Evolutionary conservation across 2,329 filamentous ascomycete species (phyloP), one percentile per base, ranked within the genome.

Genomic region (Chaetomium sp.): DNA sequence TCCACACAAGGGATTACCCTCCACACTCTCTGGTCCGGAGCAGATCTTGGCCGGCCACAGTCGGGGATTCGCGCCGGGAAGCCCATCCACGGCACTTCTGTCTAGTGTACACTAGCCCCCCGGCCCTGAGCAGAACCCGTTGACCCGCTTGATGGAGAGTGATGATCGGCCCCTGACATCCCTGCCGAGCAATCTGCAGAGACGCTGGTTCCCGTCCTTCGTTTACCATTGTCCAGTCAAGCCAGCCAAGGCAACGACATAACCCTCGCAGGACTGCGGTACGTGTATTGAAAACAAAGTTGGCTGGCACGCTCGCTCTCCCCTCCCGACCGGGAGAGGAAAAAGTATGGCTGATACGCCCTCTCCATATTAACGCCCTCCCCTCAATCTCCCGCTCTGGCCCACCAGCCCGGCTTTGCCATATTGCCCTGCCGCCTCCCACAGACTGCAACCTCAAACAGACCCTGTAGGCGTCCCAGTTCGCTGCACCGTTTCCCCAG

Each of bases 391-490:
- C 62, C 47, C 58, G 60, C 59, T 58, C 58, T 63, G 62, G 59
- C 59, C 62, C 61, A 63, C 61, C 57, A 62, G 54, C 64, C 62
- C 59, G 64, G 64, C 62, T 67, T 61, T 67, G 53, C 64, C 62
- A 66, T 61, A 65, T 65, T 67, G 58, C 58, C 56, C 45, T 63
- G 58, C 64, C 61, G 65, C 62, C 57, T 65, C 58, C 61, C 64
- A 62, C 55, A 54, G 52, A 59, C 55, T 60, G 59, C 55, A 57
- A 60, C 54, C 62, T 55, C 14, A 27, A 52, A 55, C 41, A 47
- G 52, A 46, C 52, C 40, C 49, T 53, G 46, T 52, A 49, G 44
- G 43, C 55, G 54, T 54, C 59, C 53, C 43, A 49, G 37, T 42
- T 42, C 50, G 47, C 52, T 49, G 53, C 56, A 58, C 47, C 38